Conservation (phyloP, 1,284 basidiomycete species). For the Apiotrichum laibachii region DNA sequence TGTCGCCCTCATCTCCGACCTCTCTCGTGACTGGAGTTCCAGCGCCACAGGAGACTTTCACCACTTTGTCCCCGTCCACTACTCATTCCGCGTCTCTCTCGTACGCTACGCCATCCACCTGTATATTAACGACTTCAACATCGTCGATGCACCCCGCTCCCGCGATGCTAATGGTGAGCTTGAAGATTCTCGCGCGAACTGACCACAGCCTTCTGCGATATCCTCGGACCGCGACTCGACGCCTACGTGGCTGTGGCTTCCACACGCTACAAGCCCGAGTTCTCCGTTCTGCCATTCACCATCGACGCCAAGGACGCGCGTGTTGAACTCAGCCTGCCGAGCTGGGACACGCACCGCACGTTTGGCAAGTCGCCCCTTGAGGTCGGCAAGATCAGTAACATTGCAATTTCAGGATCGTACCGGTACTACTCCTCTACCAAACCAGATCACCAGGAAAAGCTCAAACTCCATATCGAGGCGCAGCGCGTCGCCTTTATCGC, state of each 20-base stretch:
- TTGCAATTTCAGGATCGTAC: conserved; percentile 69
- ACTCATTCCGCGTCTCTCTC: conserved; percentile 67
- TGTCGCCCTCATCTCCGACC: conserved; percentile 83
- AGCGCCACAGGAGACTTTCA: conserved; percentile 73
- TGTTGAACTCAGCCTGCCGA: conserved; percentile 67
- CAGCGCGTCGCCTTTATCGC: conserved; percentile 64
- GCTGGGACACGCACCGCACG: conserved; percentile 83
- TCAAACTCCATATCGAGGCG: conserved; percentile 59
- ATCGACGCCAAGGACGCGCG: conserved; percentile 61
- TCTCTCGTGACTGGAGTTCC: conserved; percentile 82
- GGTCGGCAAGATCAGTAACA: conserved; percentile 61
- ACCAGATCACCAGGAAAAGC: conserved; percentile 70
- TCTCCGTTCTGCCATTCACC: conserved; percentile 66
- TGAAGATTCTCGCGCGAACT: background rate
- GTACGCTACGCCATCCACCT: conserved; percentile 72
- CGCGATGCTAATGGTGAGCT: conserved; percentile 71
- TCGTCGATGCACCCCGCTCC: conserved; percentile 79
- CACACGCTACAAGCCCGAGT: conserved; percentile 68
- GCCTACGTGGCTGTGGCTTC: conserved; percentile 63
- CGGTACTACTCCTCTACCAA: conserved; percentile 66
- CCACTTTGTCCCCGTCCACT: conserved; percentile 78
- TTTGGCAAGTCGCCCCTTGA: conserved; percentile 56
- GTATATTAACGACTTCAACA: conserved; percentile 93
- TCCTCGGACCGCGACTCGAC: conserved; percentile 62
- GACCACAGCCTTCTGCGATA: conserved; percentile 65